Percentiles rank a stretch among this genome's conserved stretches.
Conservation (phyloP, 768 basidiomycete species). For the Leccinellum rugosiceps region DNA sequence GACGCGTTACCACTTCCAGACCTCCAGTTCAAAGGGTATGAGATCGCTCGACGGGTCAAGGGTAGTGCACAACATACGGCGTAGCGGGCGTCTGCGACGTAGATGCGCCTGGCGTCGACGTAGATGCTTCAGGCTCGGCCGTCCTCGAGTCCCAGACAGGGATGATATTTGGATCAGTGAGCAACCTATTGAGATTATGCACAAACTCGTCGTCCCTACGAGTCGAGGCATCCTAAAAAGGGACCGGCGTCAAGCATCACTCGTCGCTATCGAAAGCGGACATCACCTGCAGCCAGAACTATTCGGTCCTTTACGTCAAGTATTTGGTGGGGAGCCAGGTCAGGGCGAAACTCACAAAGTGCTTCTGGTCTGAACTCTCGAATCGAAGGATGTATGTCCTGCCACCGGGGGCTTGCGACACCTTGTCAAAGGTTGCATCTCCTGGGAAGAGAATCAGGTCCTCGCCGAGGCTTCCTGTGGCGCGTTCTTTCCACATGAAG, state of each 20-base stretch:
- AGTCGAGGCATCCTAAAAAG: conserved; percentile 58
- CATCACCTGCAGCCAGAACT: conserved; percentile 88
- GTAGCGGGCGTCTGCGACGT: conserved; percentile 34
- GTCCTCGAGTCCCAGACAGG: conserved; percentile 53
- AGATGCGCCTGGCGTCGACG: conserved; percentile 37
- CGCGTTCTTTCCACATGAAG: conserved; percentile 77
- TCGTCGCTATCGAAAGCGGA: background rate
- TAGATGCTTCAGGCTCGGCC: conserved; percentile 43
- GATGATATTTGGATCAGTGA: conserved; percentile 62
- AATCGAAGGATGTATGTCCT: conserved; percentile 89
- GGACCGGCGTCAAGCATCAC: background rate
- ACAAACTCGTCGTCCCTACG: conserved; percentile 71
- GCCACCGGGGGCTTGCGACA: conserved; percentile 60
- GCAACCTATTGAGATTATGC: conserved; percentile 64
- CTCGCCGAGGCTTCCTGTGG: conserved; percentile 59
- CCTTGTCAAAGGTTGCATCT: conserved; percentile 79
- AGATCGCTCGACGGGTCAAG: background rate
- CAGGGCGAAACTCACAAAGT: conserved; percentile 66
- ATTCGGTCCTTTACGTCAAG: conserved; percentile 1
- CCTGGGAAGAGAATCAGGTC: conserved; percentile 86
- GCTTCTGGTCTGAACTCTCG: conserved; percentile 82
- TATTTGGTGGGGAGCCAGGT: background rate
- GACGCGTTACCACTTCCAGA: conserved; percentile 6
- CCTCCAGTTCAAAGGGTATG: background rate
- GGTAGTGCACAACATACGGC: conserved; percentile 14